A percentile compares a stretch with the other conserved stretches of the same genome.
Conservation (phyloP, 306 rosid genomes). For the Ziziphus jujuba region DNA sequence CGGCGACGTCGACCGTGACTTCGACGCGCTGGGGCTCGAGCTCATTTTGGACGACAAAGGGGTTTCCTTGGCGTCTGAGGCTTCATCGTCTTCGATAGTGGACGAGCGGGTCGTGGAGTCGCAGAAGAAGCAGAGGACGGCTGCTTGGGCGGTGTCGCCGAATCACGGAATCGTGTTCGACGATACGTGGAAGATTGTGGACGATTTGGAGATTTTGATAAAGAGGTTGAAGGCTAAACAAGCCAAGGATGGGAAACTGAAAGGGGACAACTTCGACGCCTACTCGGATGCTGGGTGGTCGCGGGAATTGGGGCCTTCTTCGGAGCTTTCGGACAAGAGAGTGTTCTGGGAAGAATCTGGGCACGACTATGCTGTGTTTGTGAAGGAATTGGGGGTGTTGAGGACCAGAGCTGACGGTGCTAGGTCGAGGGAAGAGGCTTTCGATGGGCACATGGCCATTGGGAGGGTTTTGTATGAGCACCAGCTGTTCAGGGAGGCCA, state of each 20-base stretch:
- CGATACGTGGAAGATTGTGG: constrained; percentile 96
- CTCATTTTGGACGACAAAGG: constrained; percentile 54
- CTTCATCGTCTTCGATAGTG: constrained; percentile 75
- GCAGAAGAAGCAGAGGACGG: constrained; percentile 97
- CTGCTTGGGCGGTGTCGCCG: constrained; percentile 96
- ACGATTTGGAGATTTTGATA: constrained; percentile 83
- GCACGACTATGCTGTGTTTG: constrained; percentile 65
- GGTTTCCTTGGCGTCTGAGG: constrained; percentile 54
- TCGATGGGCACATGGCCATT: constrained; percentile 98
- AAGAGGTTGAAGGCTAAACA: constrained; percentile 86
- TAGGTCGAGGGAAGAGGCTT: constrained; percentile 91
- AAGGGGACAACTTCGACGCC: constrained; percentile 76
- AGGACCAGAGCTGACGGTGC: constrained; percentile 81
- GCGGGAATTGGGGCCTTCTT: constrained; percentile 80
- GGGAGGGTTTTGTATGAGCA: constrained; percentile 92
- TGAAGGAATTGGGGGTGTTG: constrained; percentile 79
- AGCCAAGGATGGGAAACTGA: constrained; percentile 77
- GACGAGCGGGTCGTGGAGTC: constrained; percentile 75
- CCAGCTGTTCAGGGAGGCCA: constrained; percentile 80
- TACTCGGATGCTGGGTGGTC: constrained; percentile 98
- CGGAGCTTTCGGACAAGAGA: constrained; percentile 83
- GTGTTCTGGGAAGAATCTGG: constrained; percentile 89
- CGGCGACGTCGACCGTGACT: constrained; percentile 95
- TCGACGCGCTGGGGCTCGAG: constrained; percentile 87
- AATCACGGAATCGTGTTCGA: constrained; percentile 94